Base-by-base conservation (phyloP, 345 rosid genomes). In the Populus tremula region DNA sequence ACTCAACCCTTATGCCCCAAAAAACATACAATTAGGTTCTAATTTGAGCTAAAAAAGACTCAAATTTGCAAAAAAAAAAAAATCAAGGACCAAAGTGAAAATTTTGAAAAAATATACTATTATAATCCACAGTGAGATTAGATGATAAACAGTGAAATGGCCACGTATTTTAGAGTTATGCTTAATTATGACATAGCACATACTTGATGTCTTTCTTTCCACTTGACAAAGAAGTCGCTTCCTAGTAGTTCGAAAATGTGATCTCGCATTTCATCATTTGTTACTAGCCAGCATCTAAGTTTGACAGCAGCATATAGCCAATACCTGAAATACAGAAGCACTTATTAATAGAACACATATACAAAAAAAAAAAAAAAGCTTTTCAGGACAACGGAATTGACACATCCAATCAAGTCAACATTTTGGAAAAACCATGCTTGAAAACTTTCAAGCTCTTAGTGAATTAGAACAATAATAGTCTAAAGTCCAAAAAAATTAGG, bases 231-330 rank as follows among this genome's bases (percentile, higher is more conserved):
- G 79, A 91, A 89, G 81, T 79, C 85, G 71, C 75, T 87, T 27
- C 97, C 95, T 13, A 93, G 38, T 56, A 94, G 92, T 81, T 91
- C 97, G 77, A 94, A 94, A 68, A 90, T 91, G 88, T 94, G 97
- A 87, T 93, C 98, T 76, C 95, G 90, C 97, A 94, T 93, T 81
- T 94, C 94, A 82, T 94, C 99, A 82, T 94, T 93, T 4, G 97
- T 93, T 78, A 93, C 90, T 50, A 93, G 91, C 79, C 90, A 82
- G 81, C 98, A 94, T 81, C 89, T 87, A 63, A 93, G 89, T 74
- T 88, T 91, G 35, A 90, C 94, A 78, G 94, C 87, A 77, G 99
- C 97, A 71, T 90, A 94, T 0, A 93, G 93, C 96, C 98, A 94
- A 78, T 90, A 94, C 97, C 95, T 94, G 73, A 68, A 80, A 39